A percentile compares a stretch with the other conserved stretches of the same genome.
Evolutionary conservation across 306 rosid genomes (phyloP).

Genomic region (Biancaea sappan): DNA sequence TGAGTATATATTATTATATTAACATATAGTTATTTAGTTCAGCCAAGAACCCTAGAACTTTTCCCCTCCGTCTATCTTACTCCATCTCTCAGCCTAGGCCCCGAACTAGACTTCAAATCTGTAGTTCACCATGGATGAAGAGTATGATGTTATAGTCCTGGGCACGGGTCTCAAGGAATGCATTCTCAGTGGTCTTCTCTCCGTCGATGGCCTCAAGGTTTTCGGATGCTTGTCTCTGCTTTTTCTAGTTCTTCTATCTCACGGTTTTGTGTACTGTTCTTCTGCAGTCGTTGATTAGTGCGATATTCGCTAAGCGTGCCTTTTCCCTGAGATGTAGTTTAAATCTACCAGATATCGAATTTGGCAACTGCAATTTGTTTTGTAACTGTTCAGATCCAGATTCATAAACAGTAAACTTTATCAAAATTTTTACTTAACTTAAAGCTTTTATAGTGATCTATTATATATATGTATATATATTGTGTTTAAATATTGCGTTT

Average conservation of each 20-base stretch:
- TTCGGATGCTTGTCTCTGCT: background rate
- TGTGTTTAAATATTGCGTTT: no score
- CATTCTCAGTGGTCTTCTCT: constrained; percentile 99
- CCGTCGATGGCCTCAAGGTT: constrained; percentile 98
- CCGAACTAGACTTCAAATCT: background rate
- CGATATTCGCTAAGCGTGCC: background rate
- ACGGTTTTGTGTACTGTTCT: background rate
- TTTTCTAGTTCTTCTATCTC: background rate
- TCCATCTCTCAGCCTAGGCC: background rate
- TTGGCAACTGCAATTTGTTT: background rate
- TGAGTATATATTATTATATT: background rate
- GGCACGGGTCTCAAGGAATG: constrained; percentile 98
- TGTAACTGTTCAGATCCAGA: background rate
- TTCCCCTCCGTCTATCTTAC: background rate
- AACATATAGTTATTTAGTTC: background rate
- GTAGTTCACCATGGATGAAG: constrained; percentile 75
- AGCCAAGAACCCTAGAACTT: background rate
- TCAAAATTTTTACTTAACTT: background rate
- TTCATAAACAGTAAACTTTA: background rate
- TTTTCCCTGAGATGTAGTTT: background rate
- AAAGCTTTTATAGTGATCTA: background rate
- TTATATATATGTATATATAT: no score
- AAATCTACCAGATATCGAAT: background rate
- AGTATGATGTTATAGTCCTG: constrained; percentile 82
- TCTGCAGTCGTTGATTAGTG: background rate